phyloP scores from a whole-genome alignment of 2,329 filamentous ascomycete species.

The Ascochyta koolunga region DNA sequence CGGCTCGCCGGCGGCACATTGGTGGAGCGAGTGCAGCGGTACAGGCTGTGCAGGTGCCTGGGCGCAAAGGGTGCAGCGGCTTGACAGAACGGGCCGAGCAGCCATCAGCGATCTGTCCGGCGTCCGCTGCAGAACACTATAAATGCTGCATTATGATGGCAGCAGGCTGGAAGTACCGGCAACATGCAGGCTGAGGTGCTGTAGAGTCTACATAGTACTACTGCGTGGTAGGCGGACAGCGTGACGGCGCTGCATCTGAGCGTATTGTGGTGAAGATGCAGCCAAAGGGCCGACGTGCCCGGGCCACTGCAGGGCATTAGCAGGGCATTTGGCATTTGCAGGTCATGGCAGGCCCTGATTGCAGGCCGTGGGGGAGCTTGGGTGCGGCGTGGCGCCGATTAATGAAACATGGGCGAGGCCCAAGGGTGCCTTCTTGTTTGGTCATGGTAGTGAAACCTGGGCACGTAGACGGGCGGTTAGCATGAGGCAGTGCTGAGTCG shows the following conservation, averaged over 20 bases:
- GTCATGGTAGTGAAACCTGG: constrained; percentile 25
- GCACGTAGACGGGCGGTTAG: constrained; percentile 31
- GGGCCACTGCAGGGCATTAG: not conserved
- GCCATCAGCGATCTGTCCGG: constrained; percentile 17
- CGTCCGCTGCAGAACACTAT: constrained; percentile 6
- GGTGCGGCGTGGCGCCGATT: constrained; percentile 26
- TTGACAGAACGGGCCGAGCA: constrained; percentile 26
- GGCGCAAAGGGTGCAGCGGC: constrained; percentile 6
- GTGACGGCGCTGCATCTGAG: constrained; percentile 5
- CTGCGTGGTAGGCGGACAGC: constrained; percentile 6
- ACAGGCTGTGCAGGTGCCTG: not conserved
- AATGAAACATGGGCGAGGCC: constrained; percentile 33
- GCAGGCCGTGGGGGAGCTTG: not conserved
- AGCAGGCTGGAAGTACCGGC: constrained; percentile 7
- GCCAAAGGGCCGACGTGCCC: constrained; percentile 13
- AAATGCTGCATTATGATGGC: not conserved
- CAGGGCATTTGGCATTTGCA: too few relatives aligned
- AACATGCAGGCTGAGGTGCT: constrained; percentile 3
- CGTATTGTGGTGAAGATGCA: constrained; percentile 9
- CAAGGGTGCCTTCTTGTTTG: constrained; percentile 32
- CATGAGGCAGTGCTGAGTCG: constrained; percentile 32
- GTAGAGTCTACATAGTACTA: too few relatives aligned
- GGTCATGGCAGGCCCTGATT: too few relatives aligned
- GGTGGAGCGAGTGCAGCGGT: not conserved
- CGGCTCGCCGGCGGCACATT: constrained; percentile 7